A percentile compares a stretch with the other conserved stretches of the same genome.
These are phyloP conservation scores for Teratosphaeria epicoccoides DNA, from an alignment of 2,329 filamentous ascomycete species.

Conservation along the genomic window DNA sequence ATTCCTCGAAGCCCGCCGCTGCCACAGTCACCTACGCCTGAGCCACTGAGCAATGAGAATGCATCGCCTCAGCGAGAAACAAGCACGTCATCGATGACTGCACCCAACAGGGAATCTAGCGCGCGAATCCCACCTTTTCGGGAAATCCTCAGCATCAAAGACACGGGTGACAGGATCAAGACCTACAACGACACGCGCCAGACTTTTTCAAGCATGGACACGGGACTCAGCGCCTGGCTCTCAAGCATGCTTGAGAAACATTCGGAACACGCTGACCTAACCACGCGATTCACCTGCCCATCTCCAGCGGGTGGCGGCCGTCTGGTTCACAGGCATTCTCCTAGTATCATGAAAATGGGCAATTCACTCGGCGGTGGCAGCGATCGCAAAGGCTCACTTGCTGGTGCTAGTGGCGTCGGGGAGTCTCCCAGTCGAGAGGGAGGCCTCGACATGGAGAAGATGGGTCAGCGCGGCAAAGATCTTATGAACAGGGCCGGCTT, in stretches of 20 bases:
- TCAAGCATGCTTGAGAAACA: conserved; percentile 38
- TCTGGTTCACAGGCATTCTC: conserved; percentile 3
- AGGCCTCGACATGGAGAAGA: conserved; percentile 26
- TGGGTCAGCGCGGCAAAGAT: conserved; percentile 79
- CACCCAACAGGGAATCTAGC: not conserved
- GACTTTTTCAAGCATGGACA: conserved; percentile 61
- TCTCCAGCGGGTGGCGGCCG: not conserved
- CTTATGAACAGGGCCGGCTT: conserved; percentile 72
- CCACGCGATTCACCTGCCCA: conserved; percentile 28
- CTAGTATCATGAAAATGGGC: conserved; percentile 17
- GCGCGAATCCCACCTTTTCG: conserved; percentile 50
- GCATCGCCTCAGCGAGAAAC: not conserved
- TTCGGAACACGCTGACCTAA: conserved; percentile 42
- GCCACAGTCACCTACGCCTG: not conserved
- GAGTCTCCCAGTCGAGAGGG: not conserved
- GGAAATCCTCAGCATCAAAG: conserved; percentile 63
- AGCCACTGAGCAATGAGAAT: not conserved
- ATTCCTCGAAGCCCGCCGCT: not conserved
- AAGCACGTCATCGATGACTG: not conserved
- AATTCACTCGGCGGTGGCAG: not conserved
- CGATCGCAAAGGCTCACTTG: not conserved
- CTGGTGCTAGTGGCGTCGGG: not conserved
- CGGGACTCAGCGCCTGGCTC: conserved; percentile 58
- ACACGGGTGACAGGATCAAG: conserved; percentile 56
- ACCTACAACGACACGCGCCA: conserved; percentile 63